phyloP scores from a whole-genome alignment of 1,284 basidiomycete genomes.

The Meira nashicola region DNA sequence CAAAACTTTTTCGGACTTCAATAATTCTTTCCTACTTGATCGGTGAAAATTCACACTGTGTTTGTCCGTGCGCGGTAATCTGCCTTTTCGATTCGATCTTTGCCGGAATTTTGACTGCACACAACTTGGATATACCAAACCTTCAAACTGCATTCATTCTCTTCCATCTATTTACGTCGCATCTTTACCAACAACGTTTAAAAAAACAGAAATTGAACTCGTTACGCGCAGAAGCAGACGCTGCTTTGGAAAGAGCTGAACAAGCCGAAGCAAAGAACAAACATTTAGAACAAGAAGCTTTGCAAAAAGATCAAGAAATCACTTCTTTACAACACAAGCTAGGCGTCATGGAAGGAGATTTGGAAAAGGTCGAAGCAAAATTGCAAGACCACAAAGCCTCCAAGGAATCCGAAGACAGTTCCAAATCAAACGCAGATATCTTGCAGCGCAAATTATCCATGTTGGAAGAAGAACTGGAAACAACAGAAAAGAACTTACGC shows the following conservation, averaged over 20 bases:
- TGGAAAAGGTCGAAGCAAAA: constrained; percentile 73
- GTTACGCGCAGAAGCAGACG: constrained; percentile 81
- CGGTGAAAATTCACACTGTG: no score
- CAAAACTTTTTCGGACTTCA: no score
- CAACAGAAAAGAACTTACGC: constrained; percentile 92
- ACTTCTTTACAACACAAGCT: constrained; percentile 76
- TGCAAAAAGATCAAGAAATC: constrained; percentile 84
- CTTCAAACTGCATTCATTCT: no score
- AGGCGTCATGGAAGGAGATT: constrained; percentile 64
- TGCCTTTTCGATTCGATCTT: no score
- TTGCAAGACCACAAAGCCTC: constrained; percentile 68
- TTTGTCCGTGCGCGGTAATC: no score
- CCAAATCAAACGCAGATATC: constrained; percentile 70
- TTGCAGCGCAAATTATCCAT: constrained; percentile 81
- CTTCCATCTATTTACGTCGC: not conserved
- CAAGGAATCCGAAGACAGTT: constrained; percentile 68
- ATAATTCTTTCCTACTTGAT: no score
- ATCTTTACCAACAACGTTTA: not conserved
- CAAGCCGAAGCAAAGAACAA: constrained; percentile 49
- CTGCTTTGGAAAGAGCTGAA: constrained; percentile 57
- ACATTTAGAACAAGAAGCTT: constrained; percentile 68
- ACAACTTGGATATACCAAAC: no score
- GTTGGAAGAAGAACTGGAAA: constrained; percentile 91
- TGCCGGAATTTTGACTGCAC: no score
- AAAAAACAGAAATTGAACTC: constrained; percentile 59